Evolutionary conservation across 768 basidiomycete species (phyloP).

Genomic region (Cubamyces sp.): DNA sequence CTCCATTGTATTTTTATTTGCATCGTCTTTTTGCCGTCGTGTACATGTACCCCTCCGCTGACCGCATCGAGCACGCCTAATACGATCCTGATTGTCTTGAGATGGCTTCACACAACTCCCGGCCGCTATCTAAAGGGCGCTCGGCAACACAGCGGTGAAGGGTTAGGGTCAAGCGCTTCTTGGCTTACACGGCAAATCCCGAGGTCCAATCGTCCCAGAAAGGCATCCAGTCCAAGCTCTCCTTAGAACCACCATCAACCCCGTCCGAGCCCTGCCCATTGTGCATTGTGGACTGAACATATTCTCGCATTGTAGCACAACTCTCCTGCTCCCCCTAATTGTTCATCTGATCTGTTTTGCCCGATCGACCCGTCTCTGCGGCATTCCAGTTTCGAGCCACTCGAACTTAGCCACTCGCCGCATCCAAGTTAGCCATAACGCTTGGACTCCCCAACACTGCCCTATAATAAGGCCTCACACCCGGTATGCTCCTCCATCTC

Average conservation of each 20-base stretch:
- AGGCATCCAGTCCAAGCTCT: too few relatives aligned
- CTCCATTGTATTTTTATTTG: constrained; percentile 15
- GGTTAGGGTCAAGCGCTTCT: too few relatives aligned
- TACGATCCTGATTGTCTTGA: neutral
- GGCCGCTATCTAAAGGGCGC: too few relatives aligned
- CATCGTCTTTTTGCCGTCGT: constrained; percentile 9
- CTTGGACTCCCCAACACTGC: neutral
- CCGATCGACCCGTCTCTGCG: too few relatives aligned
- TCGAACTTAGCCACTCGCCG: too few relatives aligned
- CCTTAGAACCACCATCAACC: neutral
- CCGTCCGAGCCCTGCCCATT: neutral
- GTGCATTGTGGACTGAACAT: neutral
- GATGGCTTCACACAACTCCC: too few relatives aligned
- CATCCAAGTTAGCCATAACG: neutral
- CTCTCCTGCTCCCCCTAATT: neutral
- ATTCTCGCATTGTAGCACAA: neutral
- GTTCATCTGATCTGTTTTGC: neutral
- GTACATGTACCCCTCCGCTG: neutral
- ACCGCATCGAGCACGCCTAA: neutral
- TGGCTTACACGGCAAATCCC: too few relatives aligned
- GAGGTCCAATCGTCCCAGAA: too few relatives aligned
- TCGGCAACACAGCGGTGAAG: too few relatives aligned
- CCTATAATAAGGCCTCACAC: neutral
- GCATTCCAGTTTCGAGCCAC: too few relatives aligned
- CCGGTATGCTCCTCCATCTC: neutral